A percentile compares a stretch with the other conserved stretches of the same genome.
phyloP scores from a whole-genome alignment of 2,329 filamentous ascomycete species.

The Truncatella angustata region DNA sequence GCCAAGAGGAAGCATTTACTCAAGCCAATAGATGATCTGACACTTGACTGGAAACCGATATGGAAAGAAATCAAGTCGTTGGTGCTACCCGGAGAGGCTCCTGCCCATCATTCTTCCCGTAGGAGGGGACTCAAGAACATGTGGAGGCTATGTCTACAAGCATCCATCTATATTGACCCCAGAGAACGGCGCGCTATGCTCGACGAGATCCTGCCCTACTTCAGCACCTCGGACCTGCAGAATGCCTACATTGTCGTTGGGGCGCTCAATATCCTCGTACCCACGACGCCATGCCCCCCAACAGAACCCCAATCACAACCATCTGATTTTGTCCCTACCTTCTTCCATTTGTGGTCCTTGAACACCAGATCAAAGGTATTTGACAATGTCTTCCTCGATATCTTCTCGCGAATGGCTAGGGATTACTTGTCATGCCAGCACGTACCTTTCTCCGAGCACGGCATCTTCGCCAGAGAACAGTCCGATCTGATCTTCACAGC shows the following conservation, averaged over 20 bases:
- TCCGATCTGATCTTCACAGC: slow-evolving; percentile 92
- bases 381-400: slow-evolving; percentile 84
- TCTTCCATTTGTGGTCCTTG: slow-evolving; percentile 95
- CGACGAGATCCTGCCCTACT: slow-evolving; percentile 79
- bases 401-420: slow-evolving; percentile 81
- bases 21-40: slow-evolving; percentile 83
- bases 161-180: slow-evolving; percentile 90
- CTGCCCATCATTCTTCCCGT: slow-evolving; percentile 57
- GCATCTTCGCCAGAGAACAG: slow-evolving; percentile 90
- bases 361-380: slow-evolving; percentile 85
- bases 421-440: slow-evolving; percentile 76
- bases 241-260: slow-evolving; percentile 92
- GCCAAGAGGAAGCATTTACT: slow-evolving; percentile 96
- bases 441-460: slow-evolving; percentile 79
- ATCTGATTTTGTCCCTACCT: slow-evolving; percentile 83
- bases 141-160: slow-evolving; percentile 85
- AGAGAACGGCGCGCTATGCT: slow-evolving; percentile 78
- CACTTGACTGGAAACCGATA: slow-evolving; percentile 87
- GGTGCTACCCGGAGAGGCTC: slow-evolving; percentile 81
- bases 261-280: slow-evolving; percentile 81
- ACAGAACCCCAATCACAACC: slow-evolving; percentile 76
- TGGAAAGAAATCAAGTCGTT: slow-evolving; percentile 92
- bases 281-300: slow-evolving; percentile 74
- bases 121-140: slow-evolving; percentile 62
- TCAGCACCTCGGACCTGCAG: slow-evolving; percentile 89